A percentile compares a stretch with the other conserved stretches of the same genome.
These are phyloP conservation scores for Aspergillus panamensis DNA, from an alignment of 495 filamentous ascomycete genomes.

Conservation along the genomic window DNA sequence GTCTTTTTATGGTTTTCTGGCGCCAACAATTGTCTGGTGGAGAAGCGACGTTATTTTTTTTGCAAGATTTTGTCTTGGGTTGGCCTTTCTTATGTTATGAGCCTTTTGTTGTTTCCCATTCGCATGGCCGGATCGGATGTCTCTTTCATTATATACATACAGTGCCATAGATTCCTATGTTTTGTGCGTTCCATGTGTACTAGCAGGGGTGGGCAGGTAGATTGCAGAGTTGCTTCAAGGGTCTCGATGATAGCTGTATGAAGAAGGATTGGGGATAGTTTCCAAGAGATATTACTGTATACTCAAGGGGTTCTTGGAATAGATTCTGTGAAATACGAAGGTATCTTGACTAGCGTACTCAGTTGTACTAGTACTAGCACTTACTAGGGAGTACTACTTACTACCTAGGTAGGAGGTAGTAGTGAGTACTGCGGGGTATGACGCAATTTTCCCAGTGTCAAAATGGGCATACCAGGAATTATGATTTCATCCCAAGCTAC, in stretches of 20 bases:
- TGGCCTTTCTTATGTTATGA: background rate
- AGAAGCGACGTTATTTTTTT: slow-evolving; percentile 13
- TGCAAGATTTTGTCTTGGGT: slow-evolving; percentile 2
- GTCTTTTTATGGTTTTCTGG: slow-evolving; percentile 10
- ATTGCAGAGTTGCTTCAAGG: slow-evolving; percentile 11
- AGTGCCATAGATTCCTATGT: slow-evolving; percentile 21
- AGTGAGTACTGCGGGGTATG: too few relatives aligned
- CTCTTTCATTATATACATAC: slow-evolving; percentile 25
- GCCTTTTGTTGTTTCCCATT: slow-evolving; percentile 10
- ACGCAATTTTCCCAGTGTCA: too few relatives aligned
- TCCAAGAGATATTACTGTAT: background rate
- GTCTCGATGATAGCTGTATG: background rate
- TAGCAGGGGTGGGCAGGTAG: slow-evolving; percentile 3
- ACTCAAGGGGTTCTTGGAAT: background rate
- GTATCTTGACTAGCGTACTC: too few relatives aligned
- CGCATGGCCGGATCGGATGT: slow-evolving; percentile 19
- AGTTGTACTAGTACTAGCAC: too few relatives aligned
- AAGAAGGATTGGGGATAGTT: background rate
- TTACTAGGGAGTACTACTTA: too few relatives aligned
- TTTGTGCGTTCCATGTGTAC: background rate
- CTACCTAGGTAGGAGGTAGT: too few relatives aligned
- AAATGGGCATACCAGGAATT: too few relatives aligned
- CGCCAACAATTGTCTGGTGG: slow-evolving; percentile 7
- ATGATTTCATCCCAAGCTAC: too few relatives aligned
- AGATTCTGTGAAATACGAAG: background rate